phyloP scores from a whole-genome alignment of 768 basidiomycete species.

The Lenzites betulinus region DNA sequence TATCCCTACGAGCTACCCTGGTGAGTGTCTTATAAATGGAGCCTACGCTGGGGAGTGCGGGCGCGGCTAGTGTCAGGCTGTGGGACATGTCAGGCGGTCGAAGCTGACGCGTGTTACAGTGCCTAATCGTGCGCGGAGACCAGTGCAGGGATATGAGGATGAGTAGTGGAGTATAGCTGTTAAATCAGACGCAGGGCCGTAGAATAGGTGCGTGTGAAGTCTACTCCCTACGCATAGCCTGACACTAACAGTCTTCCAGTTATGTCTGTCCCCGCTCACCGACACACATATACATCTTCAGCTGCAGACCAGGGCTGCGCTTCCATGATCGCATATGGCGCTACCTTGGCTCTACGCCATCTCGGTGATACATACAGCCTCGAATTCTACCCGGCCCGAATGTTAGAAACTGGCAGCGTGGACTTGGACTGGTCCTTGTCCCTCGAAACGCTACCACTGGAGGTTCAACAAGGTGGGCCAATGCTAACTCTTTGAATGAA shows the following conservation, averaged over 20 bases:
- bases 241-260: neutral
- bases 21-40: neutral
- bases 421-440: too few relatives aligned
- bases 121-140: conserved; percentile 68
- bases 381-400: too few relatives aligned
- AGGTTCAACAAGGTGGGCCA: too few relatives aligned
- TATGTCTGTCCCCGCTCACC: neutral
- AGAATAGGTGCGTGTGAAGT: conserved; percentile 1
- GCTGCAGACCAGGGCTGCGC: too few relatives aligned
- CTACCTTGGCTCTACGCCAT: too few relatives aligned
- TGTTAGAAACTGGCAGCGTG: too few relatives aligned
- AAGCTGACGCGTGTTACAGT: conserved; percentile 41
- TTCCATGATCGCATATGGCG: too few relatives aligned
- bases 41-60: neutral
- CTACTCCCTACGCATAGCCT: too few relatives aligned
- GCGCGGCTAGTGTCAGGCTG: neutral
- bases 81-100: neutral
- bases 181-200: neutral
- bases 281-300: neutral
- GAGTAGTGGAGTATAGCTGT: conserved; percentile 28
- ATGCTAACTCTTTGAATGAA: too few relatives aligned
- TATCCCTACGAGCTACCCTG: conserved; percentile 66
- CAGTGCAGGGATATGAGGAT: conserved; percentile 78
- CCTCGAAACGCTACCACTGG: too few relatives aligned
- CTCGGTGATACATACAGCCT: too few relatives aligned